Percentiles rank a stretch among this genome's conserved stretches.
phyloP scores from a whole-genome alignment of 371 early-diverging fungal species.

The Mucor plumbeus region DNA sequence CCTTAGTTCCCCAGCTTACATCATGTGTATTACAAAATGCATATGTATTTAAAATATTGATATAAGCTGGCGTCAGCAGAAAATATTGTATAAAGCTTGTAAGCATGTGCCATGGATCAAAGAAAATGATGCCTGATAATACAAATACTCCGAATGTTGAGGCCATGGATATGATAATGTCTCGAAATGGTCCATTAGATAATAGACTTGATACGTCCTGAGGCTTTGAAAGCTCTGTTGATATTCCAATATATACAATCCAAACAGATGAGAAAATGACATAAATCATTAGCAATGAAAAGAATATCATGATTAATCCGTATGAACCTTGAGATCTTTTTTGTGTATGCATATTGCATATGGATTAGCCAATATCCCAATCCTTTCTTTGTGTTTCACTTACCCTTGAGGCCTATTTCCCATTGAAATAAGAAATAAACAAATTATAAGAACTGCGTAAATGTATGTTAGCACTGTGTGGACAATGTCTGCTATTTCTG shows the following conservation, averaged over 20 bases:
- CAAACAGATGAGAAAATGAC: constrained; percentile 58
- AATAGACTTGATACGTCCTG: constrained; percentile 23
- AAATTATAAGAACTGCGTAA: constrained; percentile 56
- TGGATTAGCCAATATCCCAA: not conserved
- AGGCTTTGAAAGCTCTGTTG: constrained; percentile 16
- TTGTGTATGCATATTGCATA: not conserved
- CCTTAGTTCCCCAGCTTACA: constrained; percentile 96
- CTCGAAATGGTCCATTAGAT: constrained; percentile 68
- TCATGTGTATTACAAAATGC: constrained; percentile 94
- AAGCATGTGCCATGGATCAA: constrained; percentile 97
- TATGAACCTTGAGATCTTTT: constrained; percentile 46
- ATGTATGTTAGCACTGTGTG: constrained; percentile 59
- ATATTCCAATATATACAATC: constrained; percentile 41
- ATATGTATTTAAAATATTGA: constrained; percentile 92
- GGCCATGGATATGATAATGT: constrained; percentile 80
- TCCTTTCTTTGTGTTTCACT: not conserved
- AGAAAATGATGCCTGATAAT: constrained; percentile 71
- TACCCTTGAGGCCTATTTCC: constrained; percentile 86
- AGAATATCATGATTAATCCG: constrained; percentile 58
- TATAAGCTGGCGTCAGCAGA: constrained; percentile 78
- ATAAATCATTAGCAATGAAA: constrained; percentile 59
- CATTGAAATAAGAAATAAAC: constrained; percentile 71
- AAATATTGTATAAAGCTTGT: constrained; percentile 88
- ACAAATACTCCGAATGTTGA: constrained; percentile 89
- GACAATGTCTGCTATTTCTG: constrained; percentile 36